phyloP scores from a whole-genome alignment of 768 basidiomycete genomes.

The Russula brevipes region DNA sequence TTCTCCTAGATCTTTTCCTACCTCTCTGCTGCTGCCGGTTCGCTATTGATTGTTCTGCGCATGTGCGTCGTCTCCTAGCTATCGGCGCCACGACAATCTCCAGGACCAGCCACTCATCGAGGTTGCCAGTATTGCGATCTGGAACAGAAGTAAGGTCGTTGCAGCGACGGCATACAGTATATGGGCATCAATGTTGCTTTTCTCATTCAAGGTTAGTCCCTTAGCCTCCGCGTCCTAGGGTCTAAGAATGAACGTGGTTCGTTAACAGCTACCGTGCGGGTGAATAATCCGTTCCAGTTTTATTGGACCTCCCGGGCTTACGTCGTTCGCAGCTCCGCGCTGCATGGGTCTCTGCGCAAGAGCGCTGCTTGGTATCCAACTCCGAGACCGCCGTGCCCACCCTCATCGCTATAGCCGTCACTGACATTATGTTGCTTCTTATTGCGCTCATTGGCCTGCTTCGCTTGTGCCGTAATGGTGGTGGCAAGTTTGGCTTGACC shows the following conservation, averaged over 20 bases:
- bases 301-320: neutral
- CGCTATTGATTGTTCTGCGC: conserved; percentile 9
- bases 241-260: no score
- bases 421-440: neutral
- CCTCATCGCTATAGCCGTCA: neutral
- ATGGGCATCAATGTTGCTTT: conserved; percentile 1
- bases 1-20: neutral
- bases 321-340: neutral
- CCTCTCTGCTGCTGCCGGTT: neutral
- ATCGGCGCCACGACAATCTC: neutral
- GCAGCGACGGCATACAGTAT: neutral
- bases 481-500: neutral
- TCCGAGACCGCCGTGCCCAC: neutral
- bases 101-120: neutral
- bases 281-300: neutral
- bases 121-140: no score
- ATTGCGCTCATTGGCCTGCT: neutral
- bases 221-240: no score
- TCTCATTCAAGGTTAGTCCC: conserved; percentile 3
- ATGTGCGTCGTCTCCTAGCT: neutral
- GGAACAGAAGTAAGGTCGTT: neutral
- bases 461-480: neutral
- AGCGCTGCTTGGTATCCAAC: neutral
- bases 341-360: neutral
- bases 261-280: neutral